Base-by-base conservation (phyloP, 768 basidiomycete genomes). In the Auriscalpium vulgare region DNA sequence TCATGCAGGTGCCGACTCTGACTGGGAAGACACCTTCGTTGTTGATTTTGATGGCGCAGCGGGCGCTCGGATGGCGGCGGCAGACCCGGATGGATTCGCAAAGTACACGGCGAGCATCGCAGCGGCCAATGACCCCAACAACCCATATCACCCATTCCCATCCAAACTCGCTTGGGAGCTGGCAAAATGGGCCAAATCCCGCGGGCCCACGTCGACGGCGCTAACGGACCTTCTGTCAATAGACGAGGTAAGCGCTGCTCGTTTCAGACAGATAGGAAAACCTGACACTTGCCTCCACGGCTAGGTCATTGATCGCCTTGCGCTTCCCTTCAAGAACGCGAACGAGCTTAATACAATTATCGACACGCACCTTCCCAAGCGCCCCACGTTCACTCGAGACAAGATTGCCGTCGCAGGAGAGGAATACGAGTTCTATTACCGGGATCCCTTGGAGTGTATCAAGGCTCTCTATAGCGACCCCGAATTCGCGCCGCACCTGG, bases 391-490 rank as follows among this genome's bases (percentile, higher is more conserved):
- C 38, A 40, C 9, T 9, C 38, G 16, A 9, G 38, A 9, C 10
- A 9, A 40, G 38, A 16, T 40, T 16, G 38, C 9, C 10, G 38
- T 40, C 16, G 38, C 9, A 9, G 38, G 38, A 16, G 38, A 40
- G 38, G 16, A 9, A 9, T 40, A 16, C 43, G 48, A 59, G 4
- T 9, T 56, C 9, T 51, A 43, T 29, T 50, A 16, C 13, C 54
- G 54, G 6, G 46, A 59, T 29, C 17, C 51, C 14, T 44, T 59
- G 23, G 54, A 59, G 23, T 51, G 55, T 50, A 51, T 59, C 23
- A 44, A n/a, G 36, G 54, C 43, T 8, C 43, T 59, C 14, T 48
- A 36, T 10, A 38, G 54, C 9, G 49, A 49, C 11, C 54, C 57
- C 5, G 23, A 47, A 13, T 53, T 62, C 16, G 10, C 10, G 17